These are phyloP conservation scores for Pleurotus platypus DNA, from an alignment of 768 basidiomycete species.

Conservation along the genomic window DNA sequence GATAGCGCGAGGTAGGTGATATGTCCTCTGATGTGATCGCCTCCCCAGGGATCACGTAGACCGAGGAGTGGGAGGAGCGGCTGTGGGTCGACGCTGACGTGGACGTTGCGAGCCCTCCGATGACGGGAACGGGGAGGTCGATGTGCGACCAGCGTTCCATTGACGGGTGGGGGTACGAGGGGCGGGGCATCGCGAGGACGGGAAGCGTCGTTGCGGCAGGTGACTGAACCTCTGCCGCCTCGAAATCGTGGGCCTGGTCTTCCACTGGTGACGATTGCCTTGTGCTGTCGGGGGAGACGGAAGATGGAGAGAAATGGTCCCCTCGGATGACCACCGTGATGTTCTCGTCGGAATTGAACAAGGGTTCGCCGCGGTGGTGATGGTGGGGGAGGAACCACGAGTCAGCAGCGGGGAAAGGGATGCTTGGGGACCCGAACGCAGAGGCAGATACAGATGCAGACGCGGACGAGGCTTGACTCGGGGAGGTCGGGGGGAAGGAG, in stretches of 20 bases:
- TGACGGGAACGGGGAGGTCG: background rate
- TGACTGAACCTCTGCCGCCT: too few species aligned
- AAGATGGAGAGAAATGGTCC: background rate
- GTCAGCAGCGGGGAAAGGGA: too few species aligned
- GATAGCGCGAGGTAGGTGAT: background rate
- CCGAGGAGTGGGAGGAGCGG: background rate
- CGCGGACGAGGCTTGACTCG: background rate
- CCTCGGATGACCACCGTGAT: slow-evolving; percentile 5
- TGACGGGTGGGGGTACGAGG: slow-evolving; percentile 2
- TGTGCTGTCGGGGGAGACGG: background rate
- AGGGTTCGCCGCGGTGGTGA: background rate
- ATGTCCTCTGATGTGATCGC: slow-evolving; percentile 5
- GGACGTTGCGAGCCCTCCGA: too few species aligned
- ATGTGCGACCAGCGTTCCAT: background rate
- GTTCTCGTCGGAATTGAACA: slow-evolving; percentile 7
- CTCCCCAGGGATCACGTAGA: slow-evolving; percentile 4
- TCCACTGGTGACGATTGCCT: background rate
- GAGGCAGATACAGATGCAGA: background rate
- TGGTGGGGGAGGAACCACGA: background rate
- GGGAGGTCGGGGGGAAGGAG: slow-evolving; percentile 2
- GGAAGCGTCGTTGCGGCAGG: background rate
- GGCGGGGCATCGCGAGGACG: background rate
- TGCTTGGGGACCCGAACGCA: background rate
- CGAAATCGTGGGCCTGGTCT: background rate
- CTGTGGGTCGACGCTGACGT: background rate